Conservation (phyloP, 2,329 filamentous ascomycete genomes). For the Fusarium sp. region DNA sequence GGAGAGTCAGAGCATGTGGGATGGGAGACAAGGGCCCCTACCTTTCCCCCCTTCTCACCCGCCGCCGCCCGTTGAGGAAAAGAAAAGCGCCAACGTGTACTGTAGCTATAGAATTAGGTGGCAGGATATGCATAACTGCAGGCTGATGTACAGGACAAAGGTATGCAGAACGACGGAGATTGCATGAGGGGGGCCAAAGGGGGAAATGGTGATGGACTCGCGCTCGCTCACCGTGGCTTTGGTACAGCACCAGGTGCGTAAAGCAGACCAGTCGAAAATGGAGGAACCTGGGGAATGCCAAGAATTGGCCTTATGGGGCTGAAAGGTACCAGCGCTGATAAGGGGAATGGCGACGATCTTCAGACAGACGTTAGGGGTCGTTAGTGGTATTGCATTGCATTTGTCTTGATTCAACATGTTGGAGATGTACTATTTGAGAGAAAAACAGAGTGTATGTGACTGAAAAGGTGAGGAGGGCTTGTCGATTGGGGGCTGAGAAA, state of each 20-base stretch:
- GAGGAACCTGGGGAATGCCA: background rate
- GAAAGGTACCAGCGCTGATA: background rate
- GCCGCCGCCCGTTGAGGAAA: constrained; percentile 16
- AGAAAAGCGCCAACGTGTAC: background rate
- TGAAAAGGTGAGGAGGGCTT: background rate
- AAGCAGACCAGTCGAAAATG: background rate
- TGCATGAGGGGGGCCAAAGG: background rate
- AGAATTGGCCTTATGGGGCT: constrained; percentile 4
- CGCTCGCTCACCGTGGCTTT: background rate
- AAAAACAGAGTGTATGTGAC: background rate
- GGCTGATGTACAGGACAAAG: background rate
- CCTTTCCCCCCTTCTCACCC: background rate
- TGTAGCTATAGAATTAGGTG: background rate
- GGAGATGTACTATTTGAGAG: background rate
- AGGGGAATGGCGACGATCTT: background rate
- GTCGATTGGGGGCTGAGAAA: constrained; percentile 15
- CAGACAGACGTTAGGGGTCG: background rate
- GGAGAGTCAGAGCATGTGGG: constrained; percentile 10
- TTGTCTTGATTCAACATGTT: background rate
- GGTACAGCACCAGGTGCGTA: background rate
- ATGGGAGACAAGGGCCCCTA: background rate
- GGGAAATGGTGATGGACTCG: background rate
- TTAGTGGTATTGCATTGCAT: background rate
- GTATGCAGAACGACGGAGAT: background rate
- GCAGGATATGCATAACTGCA: background rate